Conservation (phyloP, 805 yeast genomes). For the Teunomyces barrocoloradensis region DNA sequence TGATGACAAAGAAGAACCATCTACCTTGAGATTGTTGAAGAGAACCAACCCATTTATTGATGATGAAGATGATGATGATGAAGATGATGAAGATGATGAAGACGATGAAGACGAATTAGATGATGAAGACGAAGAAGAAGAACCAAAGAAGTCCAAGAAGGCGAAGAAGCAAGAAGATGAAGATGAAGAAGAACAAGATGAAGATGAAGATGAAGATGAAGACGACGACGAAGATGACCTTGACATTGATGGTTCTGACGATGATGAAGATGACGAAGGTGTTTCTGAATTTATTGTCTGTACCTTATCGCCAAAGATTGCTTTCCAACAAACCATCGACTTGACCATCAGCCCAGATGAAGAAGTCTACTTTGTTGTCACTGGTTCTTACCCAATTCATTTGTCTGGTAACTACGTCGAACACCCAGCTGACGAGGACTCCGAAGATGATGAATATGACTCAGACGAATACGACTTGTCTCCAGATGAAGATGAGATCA, state of each 20-base stretch:
- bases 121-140: constrained; percentile 7
- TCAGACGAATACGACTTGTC: constrained; percentile 66
- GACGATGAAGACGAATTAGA: constrained; percentile 35
- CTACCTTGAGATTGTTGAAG: constrained; percentile 87
- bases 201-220: constrained; percentile 37
- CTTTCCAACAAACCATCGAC: constrained; percentile 88
- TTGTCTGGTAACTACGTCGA: constrained; percentile 93
- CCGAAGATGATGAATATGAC: constrained; percentile 47
- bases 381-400: constrained; percentile 93
- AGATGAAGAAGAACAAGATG: no score
- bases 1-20: constrained; percentile 78
- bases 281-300: constrained; percentile 82
- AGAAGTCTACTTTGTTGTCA: constrained; percentile 89
- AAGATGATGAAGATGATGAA: constrained; percentile 36
- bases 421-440: constrained; percentile 84
- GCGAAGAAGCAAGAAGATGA: constrained; percentile 21
- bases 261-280: constrained; percentile 66
- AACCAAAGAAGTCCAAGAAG: constrained; percentile 21
- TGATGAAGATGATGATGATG: constrained; percentile 44
- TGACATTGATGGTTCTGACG: constrained; percentile 51
- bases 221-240: constrained; percentile 52
- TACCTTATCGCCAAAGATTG: constrained; percentile 83
- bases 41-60: constrained; percentile 47
- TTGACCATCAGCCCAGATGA: constrained; percentile 90
- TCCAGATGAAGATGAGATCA: constrained; percentile 72